phyloP scores from a whole-genome alignment of 225 moss, liverwort and hornwort genomes.

The Pseudisothecium myosuroides region DNA sequence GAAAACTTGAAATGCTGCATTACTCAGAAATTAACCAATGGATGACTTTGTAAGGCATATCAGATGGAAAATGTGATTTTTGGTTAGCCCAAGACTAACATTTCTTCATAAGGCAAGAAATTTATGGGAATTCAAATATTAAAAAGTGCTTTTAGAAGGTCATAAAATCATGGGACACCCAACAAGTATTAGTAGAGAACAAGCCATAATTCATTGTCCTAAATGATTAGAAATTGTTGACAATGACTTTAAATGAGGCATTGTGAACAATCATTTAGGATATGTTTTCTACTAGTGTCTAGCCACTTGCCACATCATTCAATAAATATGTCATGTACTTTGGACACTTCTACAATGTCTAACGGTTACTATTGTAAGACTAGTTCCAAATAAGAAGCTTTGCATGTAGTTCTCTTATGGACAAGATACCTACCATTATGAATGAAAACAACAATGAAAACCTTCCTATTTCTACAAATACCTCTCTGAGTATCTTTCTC shows the following conservation, averaged over 20 bases:
- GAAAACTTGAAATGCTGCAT: not conserved
- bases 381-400: not conserved
- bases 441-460: not conserved
- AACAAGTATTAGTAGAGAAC: rapidly evolving
- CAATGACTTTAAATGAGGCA: no score
- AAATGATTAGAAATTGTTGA: no score
- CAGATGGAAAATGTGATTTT: not conserved
- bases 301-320: not conserved
- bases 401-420: not conserved
- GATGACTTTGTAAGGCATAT: not conserved
- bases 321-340: not conserved
- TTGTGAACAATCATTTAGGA: no score
- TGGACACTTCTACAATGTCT: not conserved
- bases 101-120: not conserved
- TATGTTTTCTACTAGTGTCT: no score
- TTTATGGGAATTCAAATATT: no score
- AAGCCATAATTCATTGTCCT: no score
- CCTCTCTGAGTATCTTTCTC: not conserved
- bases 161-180: not conserved
- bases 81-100: not conserved
- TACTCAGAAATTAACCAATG: no score
- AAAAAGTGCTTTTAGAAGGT: not conserved
- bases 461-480: not conserved
- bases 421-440: not conserved
- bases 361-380: not conserved